Evolutionary conservation across 1,284 basidiomycete species (phyloP).

Genomic region (Ganoderma multipileum): DNA sequence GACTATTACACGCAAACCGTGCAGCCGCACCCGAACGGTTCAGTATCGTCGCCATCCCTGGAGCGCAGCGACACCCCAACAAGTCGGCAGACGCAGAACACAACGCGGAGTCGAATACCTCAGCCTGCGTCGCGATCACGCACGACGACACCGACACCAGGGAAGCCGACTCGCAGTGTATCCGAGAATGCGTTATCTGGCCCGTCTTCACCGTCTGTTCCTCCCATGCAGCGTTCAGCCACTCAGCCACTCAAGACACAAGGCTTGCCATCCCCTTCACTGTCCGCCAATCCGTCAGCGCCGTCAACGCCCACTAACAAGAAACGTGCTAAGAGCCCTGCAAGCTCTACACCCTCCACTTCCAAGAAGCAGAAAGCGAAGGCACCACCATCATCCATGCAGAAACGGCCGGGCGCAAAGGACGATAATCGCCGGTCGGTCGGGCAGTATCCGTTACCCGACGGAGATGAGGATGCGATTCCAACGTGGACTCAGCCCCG

Average conservation of each 20-base stretch:
- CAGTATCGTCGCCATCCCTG: conserved; percentile 33
- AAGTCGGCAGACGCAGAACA: conserved; percentile 26
- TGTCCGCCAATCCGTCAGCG: conserved; percentile 14
- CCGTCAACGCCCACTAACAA: conserved; percentile 40
- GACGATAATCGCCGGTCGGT: conserved; percentile 51
- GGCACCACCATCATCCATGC: conserved; percentile 39
- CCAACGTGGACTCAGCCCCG: conserved; percentile 80
- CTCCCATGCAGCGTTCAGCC: conserved; percentile 25
- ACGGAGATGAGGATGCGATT: conserved; percentile 69
- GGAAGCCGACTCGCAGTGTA: conserved; percentile 25
- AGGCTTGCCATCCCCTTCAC: background rate
- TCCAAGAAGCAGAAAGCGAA: conserved; percentile 48
- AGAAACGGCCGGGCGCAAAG: conserved; percentile 31
- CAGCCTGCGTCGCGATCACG: conserved; percentile 26
- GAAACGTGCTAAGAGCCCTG: conserved; percentile 54
- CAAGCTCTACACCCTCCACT: conserved; percentile 40
- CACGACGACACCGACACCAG: conserved; percentile 27
- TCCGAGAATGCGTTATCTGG: conserved; percentile 26
- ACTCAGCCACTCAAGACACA: conserved; percentile 31
- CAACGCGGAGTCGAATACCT: conserved; percentile 33
- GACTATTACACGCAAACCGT: conserved; percentile 37
- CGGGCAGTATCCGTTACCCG: conserved; percentile 66
- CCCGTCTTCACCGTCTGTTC: conserved; percentile 22
- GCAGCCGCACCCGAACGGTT: conserved; percentile 34
- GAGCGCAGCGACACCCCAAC: conserved; percentile 31